A percentile compares a stretch with the other conserved stretches of the same genome.
Conservation (phyloP, 2,329 filamentous ascomycete species). For the Dryadomyces sulphureus region DNA sequence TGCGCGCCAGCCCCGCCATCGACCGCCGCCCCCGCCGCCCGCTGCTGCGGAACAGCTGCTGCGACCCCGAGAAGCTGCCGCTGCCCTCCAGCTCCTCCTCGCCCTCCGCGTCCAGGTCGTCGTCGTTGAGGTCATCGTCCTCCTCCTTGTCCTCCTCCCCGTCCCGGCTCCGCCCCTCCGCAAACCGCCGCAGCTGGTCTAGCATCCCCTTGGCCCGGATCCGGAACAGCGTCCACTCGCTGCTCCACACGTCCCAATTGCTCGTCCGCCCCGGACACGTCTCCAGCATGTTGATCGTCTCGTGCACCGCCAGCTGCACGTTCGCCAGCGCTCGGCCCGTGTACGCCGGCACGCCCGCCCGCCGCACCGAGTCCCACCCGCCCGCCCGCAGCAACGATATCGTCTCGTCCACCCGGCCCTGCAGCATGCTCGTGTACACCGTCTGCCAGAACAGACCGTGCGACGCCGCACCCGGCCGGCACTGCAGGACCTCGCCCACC, state of each 20-base stretch:
- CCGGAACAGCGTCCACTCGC: slow-evolving; percentile 75
- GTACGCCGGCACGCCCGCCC: slow-evolving; percentile 55
- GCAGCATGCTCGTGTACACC: slow-evolving; percentile 57
- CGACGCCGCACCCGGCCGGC: slow-evolving; percentile 58
- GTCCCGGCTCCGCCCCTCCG: slow-evolving; percentile 47
- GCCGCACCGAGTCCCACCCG: slow-evolving; percentile 63
- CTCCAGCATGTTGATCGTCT: slow-evolving; percentile 54
- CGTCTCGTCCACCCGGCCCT: slow-evolving; percentile 56
- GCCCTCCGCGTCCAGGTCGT: slow-evolving; percentile 43
- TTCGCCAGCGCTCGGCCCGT: slow-evolving; percentile 62
- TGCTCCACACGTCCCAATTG: slow-evolving; percentile 72
- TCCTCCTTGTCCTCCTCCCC: slow-evolving; percentile 6
- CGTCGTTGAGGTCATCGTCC: slow-evolving; percentile 17
- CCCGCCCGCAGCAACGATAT: slow-evolving; percentile 56
- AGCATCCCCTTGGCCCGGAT: slow-evolving; percentile 56
- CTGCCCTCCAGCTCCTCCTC: slow-evolving; percentile 7
- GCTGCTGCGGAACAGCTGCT: not conserved
- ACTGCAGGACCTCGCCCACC: slow-evolving; percentile 45
- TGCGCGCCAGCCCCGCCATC: slow-evolving; percentile 52
- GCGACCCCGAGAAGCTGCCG: slow-evolving; percentile 20
- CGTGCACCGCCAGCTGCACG: slow-evolving; percentile 55
- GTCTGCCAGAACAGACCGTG: slow-evolving; percentile 76
- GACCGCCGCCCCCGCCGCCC: slow-evolving; percentile 22
- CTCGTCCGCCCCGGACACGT: slow-evolving; percentile 54
- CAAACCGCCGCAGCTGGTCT: slow-evolving; percentile 59